Conservation (phyloP, 352 stramenopile species). For the Globisporangium paddicum region DNA sequence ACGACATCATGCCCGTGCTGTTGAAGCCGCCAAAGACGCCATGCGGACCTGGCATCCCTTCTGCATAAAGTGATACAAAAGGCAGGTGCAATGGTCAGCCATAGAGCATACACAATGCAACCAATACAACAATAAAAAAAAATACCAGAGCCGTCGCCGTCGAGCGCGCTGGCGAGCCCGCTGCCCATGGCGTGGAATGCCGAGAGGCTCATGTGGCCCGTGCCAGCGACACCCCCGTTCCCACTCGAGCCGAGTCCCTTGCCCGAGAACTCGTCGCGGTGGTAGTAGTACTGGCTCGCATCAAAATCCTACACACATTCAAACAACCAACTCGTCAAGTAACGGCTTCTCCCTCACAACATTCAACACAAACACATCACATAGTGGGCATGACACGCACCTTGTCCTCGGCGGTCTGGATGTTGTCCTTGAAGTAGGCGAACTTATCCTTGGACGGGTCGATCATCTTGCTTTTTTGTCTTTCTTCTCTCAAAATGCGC, state of each 20-base stretch:
- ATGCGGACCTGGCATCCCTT: constrained; percentile 8
- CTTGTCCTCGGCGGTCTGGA: constrained; percentile 86
- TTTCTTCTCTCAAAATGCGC: background rate
- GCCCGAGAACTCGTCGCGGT: constrained; percentile 63
- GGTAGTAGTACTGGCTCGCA: constrained; percentile 87
- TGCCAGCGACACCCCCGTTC: constrained; percentile 19
- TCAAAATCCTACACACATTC: constrained; percentile 61
- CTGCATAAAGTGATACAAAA: background rate
- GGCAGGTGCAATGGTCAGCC: background rate
- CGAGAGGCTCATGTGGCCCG: constrained; percentile 36
- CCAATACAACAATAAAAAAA: background rate
- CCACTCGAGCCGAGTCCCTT: constrained; percentile 27
- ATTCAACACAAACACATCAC: background rate
- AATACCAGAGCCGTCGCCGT: constrained; percentile 18
- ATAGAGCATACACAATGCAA: background rate
- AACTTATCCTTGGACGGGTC: constrained; percentile 88
- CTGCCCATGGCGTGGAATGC: constrained; percentile 47
- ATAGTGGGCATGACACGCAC: constrained; percentile 17
- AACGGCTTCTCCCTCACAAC: background rate
- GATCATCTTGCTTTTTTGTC: constrained; percentile 39
- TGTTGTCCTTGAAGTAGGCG: constrained; percentile 89
- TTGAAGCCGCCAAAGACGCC: constrained; percentile 43
- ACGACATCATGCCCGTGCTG: constrained; percentile 34
- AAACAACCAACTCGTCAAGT: background rate
- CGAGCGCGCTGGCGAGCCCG: constrained; percentile 23